These are phyloP conservation scores for Helenozyma baotianmanensis DNA, from an alignment of 805 yeast species.

Conservation along the genomic window DNA sequence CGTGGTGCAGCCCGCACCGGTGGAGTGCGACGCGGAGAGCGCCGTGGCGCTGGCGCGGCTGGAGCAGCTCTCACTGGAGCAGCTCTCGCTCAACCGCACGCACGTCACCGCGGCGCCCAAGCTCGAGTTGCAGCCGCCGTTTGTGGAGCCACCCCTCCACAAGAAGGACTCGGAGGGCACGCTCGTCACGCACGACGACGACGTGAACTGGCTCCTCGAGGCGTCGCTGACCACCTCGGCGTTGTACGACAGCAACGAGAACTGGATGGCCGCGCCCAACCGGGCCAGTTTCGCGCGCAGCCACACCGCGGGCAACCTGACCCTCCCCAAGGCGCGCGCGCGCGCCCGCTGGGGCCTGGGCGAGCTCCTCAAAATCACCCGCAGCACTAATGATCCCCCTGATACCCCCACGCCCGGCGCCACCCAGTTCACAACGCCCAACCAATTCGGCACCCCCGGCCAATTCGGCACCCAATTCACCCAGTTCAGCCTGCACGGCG, in stretches of 20 bases:
- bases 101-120: conserved; percentile 2
- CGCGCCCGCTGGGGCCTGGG: no score
- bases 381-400: no score
- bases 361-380: no score
- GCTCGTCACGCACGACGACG: conserved; percentile 4
- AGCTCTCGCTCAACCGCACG: conserved; percentile 6
- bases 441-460: no score
- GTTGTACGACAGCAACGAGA: conserved; percentile 10
- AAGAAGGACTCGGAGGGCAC: conserved; percentile 9
- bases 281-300: conserved; percentile 1
- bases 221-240: conserved; percentile 8
- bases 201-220: conserved; percentile 7
- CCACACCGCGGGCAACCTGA: conserved; percentile 1
- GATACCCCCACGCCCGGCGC: no score
- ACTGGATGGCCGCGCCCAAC: conserved; percentile 9
- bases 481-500: no score
- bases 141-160: conserved; percentile 1
- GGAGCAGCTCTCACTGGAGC: neutral
- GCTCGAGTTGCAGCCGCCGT: neutral
- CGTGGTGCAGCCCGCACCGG: neutral
- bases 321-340: conserved; percentile 1
- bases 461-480: no score
- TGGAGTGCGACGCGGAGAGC: neutral
- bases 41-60: no score
- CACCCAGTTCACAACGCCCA: no score